phyloP scores from a whole-genome alignment of 805 yeast species.

The Saccharomycopsis vini region DNA sequence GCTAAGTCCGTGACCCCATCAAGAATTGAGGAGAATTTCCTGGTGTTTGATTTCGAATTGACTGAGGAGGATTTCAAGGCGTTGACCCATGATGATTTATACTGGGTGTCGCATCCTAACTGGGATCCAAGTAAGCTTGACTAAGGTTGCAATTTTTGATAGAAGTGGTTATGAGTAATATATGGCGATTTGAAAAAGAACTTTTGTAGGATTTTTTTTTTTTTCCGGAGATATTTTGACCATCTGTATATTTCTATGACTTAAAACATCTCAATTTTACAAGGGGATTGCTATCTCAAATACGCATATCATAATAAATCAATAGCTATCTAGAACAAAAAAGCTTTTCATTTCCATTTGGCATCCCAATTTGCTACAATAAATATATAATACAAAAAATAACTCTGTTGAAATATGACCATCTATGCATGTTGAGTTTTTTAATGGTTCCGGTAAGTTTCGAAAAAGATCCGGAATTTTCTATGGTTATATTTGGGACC shows the following conservation, averaged over 20 bases:
- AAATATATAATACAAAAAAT: not conserved
- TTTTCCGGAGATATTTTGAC: not conserved
- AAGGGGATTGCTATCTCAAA: not conserved
- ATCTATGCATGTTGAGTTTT: too few species aligned
- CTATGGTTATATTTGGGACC: too few species aligned
- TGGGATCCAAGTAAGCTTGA: not conserved
- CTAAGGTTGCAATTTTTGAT: not conserved
- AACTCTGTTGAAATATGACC: too few species aligned
- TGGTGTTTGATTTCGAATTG: constrained; percentile 34
- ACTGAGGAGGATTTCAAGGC: constrained; percentile 29
- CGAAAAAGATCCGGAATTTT: too few species aligned
- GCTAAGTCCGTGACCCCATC: constrained; percentile 34
- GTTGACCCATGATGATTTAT: constrained; percentile 30
- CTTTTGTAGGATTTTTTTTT: not conserved
- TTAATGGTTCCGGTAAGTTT: too few species aligned
- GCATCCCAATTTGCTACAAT: not conserved
- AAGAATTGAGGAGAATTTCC: constrained; percentile 36
- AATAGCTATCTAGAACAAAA: not conserved
- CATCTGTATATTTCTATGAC: not conserved
- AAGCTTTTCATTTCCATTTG: not conserved
- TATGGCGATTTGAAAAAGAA: not conserved
- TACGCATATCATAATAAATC: not conserved
- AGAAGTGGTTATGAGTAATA: not conserved
- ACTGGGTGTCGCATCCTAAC: constrained; percentile 8
- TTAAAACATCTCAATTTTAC: not conserved